These are phyloP conservation scores for Neurospora africana DNA, from an alignment of 495 filamentous ascomycete genomes.

Conservation along the genomic window DNA sequence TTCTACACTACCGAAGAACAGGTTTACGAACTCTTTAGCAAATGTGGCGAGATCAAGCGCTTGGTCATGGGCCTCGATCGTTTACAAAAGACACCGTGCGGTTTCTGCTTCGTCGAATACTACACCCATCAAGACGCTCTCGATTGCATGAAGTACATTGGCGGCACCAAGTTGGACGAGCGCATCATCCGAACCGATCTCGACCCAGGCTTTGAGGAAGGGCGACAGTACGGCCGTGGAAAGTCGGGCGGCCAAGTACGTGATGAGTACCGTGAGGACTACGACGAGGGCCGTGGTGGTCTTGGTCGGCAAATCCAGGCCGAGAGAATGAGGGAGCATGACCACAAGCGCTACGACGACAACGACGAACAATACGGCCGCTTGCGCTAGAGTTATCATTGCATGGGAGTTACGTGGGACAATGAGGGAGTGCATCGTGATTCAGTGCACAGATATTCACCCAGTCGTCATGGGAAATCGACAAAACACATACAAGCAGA, in stretches of 20 bases:
- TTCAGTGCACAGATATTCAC: background rate
- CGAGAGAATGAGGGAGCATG: constrained; percentile 50
- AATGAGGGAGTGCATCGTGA: no score
- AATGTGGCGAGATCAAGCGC: constrained; percentile 96
- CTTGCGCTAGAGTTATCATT: constrained; percentile 25
- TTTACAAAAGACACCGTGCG: constrained; percentile 94
- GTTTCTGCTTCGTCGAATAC: constrained; percentile 99
- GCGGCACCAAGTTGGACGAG: constrained; percentile 97
- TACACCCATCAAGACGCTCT: constrained; percentile 94
- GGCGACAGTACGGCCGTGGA: constrained; percentile 79
- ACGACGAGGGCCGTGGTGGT: constrained; percentile 86
- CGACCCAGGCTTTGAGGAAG: constrained; percentile 91
- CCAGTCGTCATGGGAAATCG: background rate
- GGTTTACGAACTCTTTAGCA: constrained; percentile 93
- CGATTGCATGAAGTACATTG: constrained; percentile 96
- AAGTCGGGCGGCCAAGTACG: constrained; percentile 95
- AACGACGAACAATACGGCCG: constrained; percentile 29
- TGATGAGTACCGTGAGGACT: constrained; percentile 95
- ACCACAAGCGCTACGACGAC: constrained; percentile 38
- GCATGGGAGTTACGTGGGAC: background rate
- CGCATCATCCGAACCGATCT: constrained; percentile 93
- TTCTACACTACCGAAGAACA: constrained; percentile 99
- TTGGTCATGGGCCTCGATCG: constrained; percentile 98
- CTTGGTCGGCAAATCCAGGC: constrained; percentile 52
- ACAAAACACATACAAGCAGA: background rate